Base-by-base conservation (phyloP, 1,284 basidiomycete genomes). In the Ceratobasidium sp. region DNA sequence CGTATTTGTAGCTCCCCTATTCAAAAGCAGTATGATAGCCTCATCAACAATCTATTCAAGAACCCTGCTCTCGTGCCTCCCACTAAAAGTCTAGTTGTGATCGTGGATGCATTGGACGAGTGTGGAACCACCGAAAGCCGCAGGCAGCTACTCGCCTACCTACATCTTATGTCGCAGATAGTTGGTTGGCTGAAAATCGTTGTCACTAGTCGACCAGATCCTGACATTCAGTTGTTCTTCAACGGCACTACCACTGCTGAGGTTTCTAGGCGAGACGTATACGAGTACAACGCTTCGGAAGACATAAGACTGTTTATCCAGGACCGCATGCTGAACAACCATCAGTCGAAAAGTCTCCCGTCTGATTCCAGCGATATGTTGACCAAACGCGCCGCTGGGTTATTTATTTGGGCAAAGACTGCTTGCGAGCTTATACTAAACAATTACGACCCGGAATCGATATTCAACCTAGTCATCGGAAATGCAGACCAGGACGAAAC, bases 381-480 rank as follows among this genome's bases (percentile, higher is more conserved):
- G 5, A 41, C 64, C 8, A 43, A 38, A 13, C 4, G 57, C 13
- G 73, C 73, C 4, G 55, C 21, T 21, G 61, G 44, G 5, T 57
- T 71, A n/a, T 74, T 74, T 50, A 71, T 74, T 32, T 43, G 52
- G n/a, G 73, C 73, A 14, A 30, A 55, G 11, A 71, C 66, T 14
- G 49, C 57, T 13, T 58, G 55, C 18, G 9, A 43, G 18, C 23
- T 58, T 23, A n/a, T 70, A 18, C 28, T 23, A 13, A 32, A 41
- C 30, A 43, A 55, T 52, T 44, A 32, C 47, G 46, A 43, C 13
- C 54, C 23, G 30, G 21, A n/a, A 23, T 57, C 16, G n/a, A 23
- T 13, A 2, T 49, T 38, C 32, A 47, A 6, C 66, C 41, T 30
- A 49, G 11, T 38, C 28, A 49, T 58, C 30, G 13, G 21, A 32